Base-by-base conservation (phyloP, 495 filamentous ascomycete genomes). In the Penicillium subrubescens region DNA sequence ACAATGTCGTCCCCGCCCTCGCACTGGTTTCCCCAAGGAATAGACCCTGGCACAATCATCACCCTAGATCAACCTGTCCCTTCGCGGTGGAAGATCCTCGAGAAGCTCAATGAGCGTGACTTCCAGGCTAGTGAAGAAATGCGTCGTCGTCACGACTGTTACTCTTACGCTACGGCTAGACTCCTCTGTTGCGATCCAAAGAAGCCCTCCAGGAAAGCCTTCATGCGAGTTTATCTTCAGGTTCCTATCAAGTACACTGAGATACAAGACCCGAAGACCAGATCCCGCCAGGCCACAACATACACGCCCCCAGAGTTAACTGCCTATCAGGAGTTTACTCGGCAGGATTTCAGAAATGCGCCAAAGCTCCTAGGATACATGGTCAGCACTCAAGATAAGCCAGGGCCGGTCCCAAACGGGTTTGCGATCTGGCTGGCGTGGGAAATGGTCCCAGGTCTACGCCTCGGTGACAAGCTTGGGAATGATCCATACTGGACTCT, bases 181-280 rank as follows among this genome's bases (percentile, higher is more conserved):
- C 58, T 66, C 31, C 50, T 31, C 50, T 66, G 63, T 57, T 56
- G 63, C 51, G 59, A 66, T 57, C 58, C 58, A 31, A 48, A 57
- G 43, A 39, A 56, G 27, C 58, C 33, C 27, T 39, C 48, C 21
- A 51, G 52, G 59, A 61, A 51, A 56, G 53, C 31, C 53, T 23
- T 56, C 19, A 68, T 68, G 51, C 62, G 66, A 53, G 44, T 68
- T 21, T 65, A 65, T 33, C 46, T 65, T 58, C 66, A 68, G 53
- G 41, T 68, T 57, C 66, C 66, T n/a, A 31, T 60, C 53, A 23
- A 17, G 23, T 46, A 58, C 29, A 68, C 66, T 58, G 62, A 68
- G 46, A 61, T 55, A 29, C 53, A 68, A 43, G 57, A 60, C 65
- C 11, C 61, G 19, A 57, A 57, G 11, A 65, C 62, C 31, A 64